Conservation (phyloP, 805 yeast genomes). For the Candida taoyuanica region DNA sequence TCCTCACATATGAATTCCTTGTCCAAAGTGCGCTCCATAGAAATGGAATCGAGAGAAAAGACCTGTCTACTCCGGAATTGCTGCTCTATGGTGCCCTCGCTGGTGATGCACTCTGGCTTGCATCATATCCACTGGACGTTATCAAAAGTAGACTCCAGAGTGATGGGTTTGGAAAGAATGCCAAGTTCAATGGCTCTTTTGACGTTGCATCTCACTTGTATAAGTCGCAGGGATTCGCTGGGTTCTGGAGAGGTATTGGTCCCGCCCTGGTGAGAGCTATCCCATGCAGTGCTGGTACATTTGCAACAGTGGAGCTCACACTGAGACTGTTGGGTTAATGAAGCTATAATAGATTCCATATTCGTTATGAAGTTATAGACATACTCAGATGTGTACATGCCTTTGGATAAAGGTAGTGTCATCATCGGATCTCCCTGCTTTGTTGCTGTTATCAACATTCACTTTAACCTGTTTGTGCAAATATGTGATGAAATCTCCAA, state of each 20-base stretch:
- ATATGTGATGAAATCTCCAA: slow-evolving; percentile 60
- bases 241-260: slow-evolving; percentile 59
- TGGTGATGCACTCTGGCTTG: slow-evolving; percentile 84
- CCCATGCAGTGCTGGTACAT: slow-evolving; percentile 70
- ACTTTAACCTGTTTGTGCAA: slow-evolving; percentile 62
- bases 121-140: slow-evolving; percentile 86
- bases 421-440: slow-evolving; percentile 19
- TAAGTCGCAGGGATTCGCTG: slow-evolving; percentile 39
- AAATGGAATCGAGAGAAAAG: slow-evolving; percentile 43
- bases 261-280: slow-evolving; percentile 58
- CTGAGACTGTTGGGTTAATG: slow-evolving; percentile 36
- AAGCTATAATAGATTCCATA: too few relatives aligned
- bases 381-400: slow-evolving; percentile 15
- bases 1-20: slow-evolving; percentile 85
- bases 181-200: slow-evolving; percentile 39
- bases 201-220: slow-evolving; percentile 32
- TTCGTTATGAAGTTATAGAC: too few relatives aligned
- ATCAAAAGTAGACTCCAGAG: slow-evolving; percentile 85
- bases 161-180: slow-evolving; percentile 41
- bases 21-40: slow-evolving; percentile 45
- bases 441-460: slow-evolving; percentile 43
- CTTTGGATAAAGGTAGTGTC: slow-evolving; percentile 19
- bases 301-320: slow-evolving; percentile 70
- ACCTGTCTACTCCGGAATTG: slow-evolving; percentile 82
- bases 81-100: slow-evolving; percentile 86